A percentile compares a stretch with the other conserved stretches of the same genome.
Evolutionary conservation across 148 eudicot species (phyloP).

Genomic region (Chenopodium berlandieri): DNA sequence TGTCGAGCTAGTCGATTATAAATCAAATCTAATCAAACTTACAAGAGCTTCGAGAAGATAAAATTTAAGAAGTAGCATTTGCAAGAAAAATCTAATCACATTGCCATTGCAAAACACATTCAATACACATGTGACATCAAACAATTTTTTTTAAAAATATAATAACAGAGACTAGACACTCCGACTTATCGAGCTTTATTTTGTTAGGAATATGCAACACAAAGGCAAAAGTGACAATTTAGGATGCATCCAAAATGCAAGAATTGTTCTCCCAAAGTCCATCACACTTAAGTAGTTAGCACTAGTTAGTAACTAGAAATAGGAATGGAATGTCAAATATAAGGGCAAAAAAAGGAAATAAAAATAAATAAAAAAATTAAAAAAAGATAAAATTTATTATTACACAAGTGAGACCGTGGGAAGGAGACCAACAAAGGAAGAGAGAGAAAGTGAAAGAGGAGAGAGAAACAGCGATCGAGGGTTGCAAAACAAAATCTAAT

Average conservation of each 20-base stretch:
- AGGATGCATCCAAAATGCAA: conserved; percentile 9
- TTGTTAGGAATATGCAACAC: neutral
- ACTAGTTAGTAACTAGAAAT: neutral
- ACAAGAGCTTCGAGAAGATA: neutral
- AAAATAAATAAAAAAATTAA: too few species aligned
- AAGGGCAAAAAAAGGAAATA: neutral
- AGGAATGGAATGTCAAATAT: neutral
- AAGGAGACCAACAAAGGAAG: conserved; percentile 10
- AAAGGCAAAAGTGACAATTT: neutral
- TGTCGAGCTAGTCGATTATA: too few species aligned
- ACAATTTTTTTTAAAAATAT: too few species aligned
- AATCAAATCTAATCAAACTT: too few species aligned
- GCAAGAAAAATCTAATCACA: too few species aligned
- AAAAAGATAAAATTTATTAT: conserved; percentile 14
- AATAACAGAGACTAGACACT: too few species aligned
- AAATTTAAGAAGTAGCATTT: neutral
- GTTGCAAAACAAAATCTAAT: conserved; percentile 37
- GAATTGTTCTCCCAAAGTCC: neutral
- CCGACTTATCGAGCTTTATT: too few species aligned
- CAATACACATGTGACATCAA: too few species aligned
- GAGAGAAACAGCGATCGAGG: conserved; percentile 40
- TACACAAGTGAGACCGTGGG: conserved; percentile 20
- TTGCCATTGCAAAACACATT: too few species aligned
- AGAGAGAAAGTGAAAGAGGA: conserved; percentile 26
- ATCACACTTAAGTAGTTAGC: neutral